A percentile compares a stretch with the other conserved stretches of the same genome.
These are phyloP conservation scores for Rhizopogon sp. DNA, from an alignment of 768 basidiomycete species.

Conservation along the genomic window DNA sequence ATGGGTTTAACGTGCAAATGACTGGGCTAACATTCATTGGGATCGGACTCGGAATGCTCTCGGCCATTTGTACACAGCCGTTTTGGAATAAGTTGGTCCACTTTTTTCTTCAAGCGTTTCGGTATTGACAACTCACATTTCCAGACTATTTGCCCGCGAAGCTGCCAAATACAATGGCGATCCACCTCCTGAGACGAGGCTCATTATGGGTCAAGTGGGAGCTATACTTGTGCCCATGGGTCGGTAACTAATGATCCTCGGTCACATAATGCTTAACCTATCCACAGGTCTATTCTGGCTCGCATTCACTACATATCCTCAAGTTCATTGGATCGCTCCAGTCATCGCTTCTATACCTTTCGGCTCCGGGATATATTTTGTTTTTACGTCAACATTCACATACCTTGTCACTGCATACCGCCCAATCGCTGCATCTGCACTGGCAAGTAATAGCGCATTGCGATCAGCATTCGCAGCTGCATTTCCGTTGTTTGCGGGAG, in stretches of 20 bases:
- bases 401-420: constrained; percentile 49
- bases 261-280: background rate
- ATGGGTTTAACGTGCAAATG: constrained; percentile 50
- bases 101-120: background rate
- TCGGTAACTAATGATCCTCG: constrained; percentile 18
- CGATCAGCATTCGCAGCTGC: constrained; percentile 42
- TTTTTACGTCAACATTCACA: constrained; percentile 67
- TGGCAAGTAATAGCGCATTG: constrained; percentile 59
- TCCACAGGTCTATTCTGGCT: constrained; percentile 43
- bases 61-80: constrained; percentile 32
- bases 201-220: constrained; percentile 66
- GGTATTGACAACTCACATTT: background rate
- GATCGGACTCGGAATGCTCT: constrained; percentile 43
- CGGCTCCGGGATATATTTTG: constrained; percentile 53
- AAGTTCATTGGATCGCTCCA: constrained; percentile 44
- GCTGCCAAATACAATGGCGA: constrained; percentile 34
- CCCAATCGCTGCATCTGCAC: constrained; percentile 52
- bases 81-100: constrained; percentile 38
- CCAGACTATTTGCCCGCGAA: constrained; percentile 34
- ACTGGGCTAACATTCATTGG: constrained; percentile 47
- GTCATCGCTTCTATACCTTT: constrained; percentile 42
- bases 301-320: constrained; percentile 46
- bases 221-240: constrained; percentile 59
- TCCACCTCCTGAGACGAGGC: constrained; percentile 61
- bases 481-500: constrained; percentile 48